Conservation (phyloP, 805 yeast genomes). For the Lipomyces starkeyi region DNA sequence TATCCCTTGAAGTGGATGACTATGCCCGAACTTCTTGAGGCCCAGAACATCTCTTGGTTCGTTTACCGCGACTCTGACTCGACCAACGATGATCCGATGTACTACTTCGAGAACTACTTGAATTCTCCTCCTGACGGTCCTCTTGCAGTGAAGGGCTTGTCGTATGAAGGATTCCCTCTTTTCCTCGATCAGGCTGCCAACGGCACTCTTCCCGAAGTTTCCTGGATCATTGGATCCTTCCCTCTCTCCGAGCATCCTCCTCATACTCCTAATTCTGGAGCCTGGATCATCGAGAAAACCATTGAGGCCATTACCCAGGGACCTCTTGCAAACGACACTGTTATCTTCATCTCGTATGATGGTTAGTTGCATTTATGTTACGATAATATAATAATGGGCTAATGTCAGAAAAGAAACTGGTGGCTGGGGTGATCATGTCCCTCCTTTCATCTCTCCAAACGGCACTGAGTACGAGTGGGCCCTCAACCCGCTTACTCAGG, state of each 20-base stretch:
- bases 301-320: slow-evolving; percentile 36
- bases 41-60: slow-evolving; percentile 37
- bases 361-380: slow-evolving; percentile 1
- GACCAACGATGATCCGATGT: slow-evolving; percentile 39
- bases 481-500: slow-evolving; percentile 32
- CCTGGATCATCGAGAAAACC: slow-evolving; percentile 37
- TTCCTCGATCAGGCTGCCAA: slow-evolving; percentile 38
- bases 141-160: slow-evolving; percentile 35
- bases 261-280: slow-evolving; percentile 39
- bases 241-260: slow-evolving; percentile 43
- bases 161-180: slow-evolving; percentile 37
- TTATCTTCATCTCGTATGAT: slow-evolving; percentile 40
- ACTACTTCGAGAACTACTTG: slow-evolving; percentile 37
- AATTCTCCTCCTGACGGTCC: slow-evolving; percentile 22
- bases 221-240: slow-evolving; percentile 39
- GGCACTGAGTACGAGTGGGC: slow-evolving; percentile 42
- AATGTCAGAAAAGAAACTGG: slow-evolving; percentile 34
- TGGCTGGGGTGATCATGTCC: slow-evolving; percentile 42
- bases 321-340: slow-evolving; percentile 39
- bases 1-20: slow-evolving; percentile 41
- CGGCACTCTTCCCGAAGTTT: slow-evolving; percentile 41
- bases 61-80: slow-evolving; percentile 39
- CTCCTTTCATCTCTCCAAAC: slow-evolving; percentile 40
- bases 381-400: not conserved
- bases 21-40: slow-evolving; percentile 36